Evolutionary conservation across 805 yeast genomes (phyloP).

Genomic region (Yarrowia bubula): DNA sequence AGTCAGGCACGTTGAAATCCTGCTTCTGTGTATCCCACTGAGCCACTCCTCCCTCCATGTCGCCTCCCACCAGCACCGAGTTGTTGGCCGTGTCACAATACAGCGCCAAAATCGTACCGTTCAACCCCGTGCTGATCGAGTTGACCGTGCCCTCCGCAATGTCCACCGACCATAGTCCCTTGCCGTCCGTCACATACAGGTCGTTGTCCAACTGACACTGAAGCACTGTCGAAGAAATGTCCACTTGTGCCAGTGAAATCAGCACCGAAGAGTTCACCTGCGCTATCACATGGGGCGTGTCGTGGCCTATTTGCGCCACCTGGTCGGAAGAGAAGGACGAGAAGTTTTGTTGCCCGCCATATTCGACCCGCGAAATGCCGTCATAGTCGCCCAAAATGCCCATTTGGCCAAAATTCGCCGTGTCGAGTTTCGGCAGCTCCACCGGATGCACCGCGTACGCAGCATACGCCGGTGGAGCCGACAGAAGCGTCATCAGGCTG

Average conservation of each 20-base stretch:
- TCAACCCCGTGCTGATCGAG: constrained; percentile 31
- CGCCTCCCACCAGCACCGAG: constrained; percentile 77
- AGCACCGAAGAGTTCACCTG: constrained; percentile 33
- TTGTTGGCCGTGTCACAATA: constrained; percentile 49
- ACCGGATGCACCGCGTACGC: constrained; percentile 30
- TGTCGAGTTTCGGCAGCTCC: constrained; percentile 32
- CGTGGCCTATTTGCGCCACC: constrained; percentile 4
- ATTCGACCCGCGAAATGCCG: constrained; percentile 41
- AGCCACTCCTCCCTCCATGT: constrained; percentile 62
- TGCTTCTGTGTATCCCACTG: constrained; percentile 54
- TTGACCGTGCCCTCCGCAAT: constrained; percentile 34
- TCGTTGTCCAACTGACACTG: constrained; percentile 34
- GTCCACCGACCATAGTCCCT: constrained; percentile 36
- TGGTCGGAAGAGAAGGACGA: constrained; percentile 30
- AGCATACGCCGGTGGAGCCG: not conserved
- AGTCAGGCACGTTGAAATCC: constrained; percentile 52
- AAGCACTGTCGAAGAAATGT: constrained; percentile 34
- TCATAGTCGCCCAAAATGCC: constrained; percentile 43
- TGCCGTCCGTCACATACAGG: constrained; percentile 30
- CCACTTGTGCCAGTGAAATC: constrained; percentile 34
- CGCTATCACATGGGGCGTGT: constrained; percentile 31
- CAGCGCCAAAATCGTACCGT: constrained; percentile 48
- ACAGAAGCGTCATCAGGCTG: not conserved
- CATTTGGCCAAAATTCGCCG: constrained; percentile 35
- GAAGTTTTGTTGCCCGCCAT: constrained; percentile 41